Percentiles rank a stretch among this genome's conserved stretches.
Evolutionary conservation across 2,329 filamentous ascomycete species (phyloP).

Genomic region (Nannizzia gypsea): DNA sequence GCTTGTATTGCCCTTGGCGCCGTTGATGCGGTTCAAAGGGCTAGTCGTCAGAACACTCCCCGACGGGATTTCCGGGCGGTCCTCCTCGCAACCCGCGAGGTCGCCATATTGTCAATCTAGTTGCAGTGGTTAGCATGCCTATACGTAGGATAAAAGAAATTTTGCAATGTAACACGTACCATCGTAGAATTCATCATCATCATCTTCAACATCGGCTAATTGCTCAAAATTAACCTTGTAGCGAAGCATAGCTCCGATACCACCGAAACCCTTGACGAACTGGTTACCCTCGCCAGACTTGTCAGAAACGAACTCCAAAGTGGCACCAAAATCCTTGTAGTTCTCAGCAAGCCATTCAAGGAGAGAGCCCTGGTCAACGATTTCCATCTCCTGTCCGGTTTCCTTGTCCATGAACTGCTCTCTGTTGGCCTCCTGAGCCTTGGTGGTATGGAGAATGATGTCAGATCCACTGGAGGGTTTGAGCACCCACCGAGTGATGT

Average conservation of each 20-base stretch:
- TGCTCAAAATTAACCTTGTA: conserved; percentile 99
- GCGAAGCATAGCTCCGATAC: conserved; percentile 89
- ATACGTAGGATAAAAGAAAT: background rate
- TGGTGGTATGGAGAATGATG: conserved; percentile 74
- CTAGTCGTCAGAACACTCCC: conserved; percentile 45
- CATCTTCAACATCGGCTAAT: conserved; percentile 76
- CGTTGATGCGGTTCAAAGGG: conserved; percentile 30
- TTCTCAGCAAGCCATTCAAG: conserved; percentile 99
- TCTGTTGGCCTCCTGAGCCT: conserved; percentile 68
- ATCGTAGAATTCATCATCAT: conserved; percentile 89
- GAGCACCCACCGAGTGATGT: conserved; percentile 81
- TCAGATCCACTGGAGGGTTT: conserved; percentile 66
- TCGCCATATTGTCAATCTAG: conserved; percentile 78
- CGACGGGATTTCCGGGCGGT: conserved; percentile 49
- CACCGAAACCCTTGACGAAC: conserved; percentile 99
- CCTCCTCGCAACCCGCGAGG: conserved; percentile 82
- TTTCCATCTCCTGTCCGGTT: conserved; percentile 94
- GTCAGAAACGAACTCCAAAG: conserved; percentile 93
- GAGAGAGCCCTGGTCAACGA: conserved; percentile 76
- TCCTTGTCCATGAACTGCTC: conserved; percentile 89
- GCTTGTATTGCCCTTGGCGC: conserved; percentile 24
- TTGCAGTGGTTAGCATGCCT: conserved; percentile 6
- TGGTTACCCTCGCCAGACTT: conserved; percentile 97
- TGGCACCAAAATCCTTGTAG: conserved; percentile 95
- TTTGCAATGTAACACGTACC: conserved; percentile 29